Evolutionary conservation across 129 eudicot species (phyloP), one percentile per base, ranked within the genome.

Genomic region (Escallonia herrerae): DNA sequence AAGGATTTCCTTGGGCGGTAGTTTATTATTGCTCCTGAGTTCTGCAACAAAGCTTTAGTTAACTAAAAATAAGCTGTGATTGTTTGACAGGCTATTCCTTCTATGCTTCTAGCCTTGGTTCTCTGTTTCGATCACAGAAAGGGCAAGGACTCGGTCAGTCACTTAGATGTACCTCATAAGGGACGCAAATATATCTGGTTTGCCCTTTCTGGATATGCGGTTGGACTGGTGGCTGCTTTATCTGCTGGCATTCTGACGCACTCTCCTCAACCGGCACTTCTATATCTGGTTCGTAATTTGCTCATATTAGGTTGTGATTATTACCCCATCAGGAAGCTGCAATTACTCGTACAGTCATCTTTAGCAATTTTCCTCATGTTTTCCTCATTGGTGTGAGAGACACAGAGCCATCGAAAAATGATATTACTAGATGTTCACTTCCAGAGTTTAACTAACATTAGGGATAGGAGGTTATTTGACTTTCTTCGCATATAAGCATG

Each of bases 191-290:
- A 93, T 70, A 88, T 93, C 69, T 83, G 91, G 95, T 83, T 79
- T 78, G 95, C 98, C 50, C 72, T 82, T 62, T 60, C 58, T 60
- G 98, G 98, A 72, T 91, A 91, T 71, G 90, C 89, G 70, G 12
- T 88, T 46, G 98, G 98, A 59, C 81, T 91, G 48, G 62, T 88
- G 70, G 63, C 79, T 49, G 98, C 96, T 61, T 81, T 91, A 64
- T 76, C 96, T 62, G 98, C 96, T 70, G 98, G 98, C 51, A 81
- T 85, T 60, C 80, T 91, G 76, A 87, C 98, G 33, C 96, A 64
- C 72, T 85, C 98, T 44, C 89, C 98, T 57, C 98, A 91, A 67
- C 98, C 98, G 15, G 98, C 98, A 10, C 91, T 91, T 72, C 74
- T 91, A n/a, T 91, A 91, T 82, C 77, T 91, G 91, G 98, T 91